Evolutionary conservation across 768 basidiomycete genomes (phyloP), one percentile per base, ranked within the genome.

Genomic region (Saitozyma sp.): DNA sequence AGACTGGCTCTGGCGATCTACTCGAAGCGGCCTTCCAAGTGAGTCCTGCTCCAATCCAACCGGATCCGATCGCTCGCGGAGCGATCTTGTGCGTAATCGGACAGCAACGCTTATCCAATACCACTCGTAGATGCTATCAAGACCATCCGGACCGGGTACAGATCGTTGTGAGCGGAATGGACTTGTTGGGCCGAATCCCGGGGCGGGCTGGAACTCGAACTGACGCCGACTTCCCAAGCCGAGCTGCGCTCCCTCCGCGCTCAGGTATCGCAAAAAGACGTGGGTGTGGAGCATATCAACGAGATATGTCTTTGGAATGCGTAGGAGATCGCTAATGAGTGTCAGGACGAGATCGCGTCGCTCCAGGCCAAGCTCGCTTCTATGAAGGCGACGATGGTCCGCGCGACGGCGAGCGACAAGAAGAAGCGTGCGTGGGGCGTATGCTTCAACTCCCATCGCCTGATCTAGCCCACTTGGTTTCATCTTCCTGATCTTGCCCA

Each of bases 301-400:
- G 29, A 5, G 29, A 29, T 5, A 29, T 29, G 29, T 29, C 29
- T 29, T 29, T 29, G 29, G 5, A 29, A 29, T 2, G 2, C 29
- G 29, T 29, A 29, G 29, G 29, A 29, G 29, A 29, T 38, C 19
- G 62, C 39, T 16, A 37, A 40, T 38, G n/a, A 10, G 40, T 19
- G 11, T 1, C 29, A 69, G 68, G 59, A 54, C n/a, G 69, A 69
- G 46, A 68, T 74, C 11, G 57, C 63, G 1, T n/a, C 43, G 4
- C 57, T 69, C 5, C 63, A 62, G 6, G 53, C 69, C 2, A 65
- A 61, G 43, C 29, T 70, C 6, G 59, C 64, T 16, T 63, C 62
- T 10, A 54, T 64, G 42, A 72, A 70, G 60, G 67, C 74, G 5
- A 65, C 68, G 1, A 60, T 68, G 7, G 69, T 61, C 2, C 41